Conservation (phyloP, 768 basidiomycete species). For the Kwoniella europaea region DNA sequence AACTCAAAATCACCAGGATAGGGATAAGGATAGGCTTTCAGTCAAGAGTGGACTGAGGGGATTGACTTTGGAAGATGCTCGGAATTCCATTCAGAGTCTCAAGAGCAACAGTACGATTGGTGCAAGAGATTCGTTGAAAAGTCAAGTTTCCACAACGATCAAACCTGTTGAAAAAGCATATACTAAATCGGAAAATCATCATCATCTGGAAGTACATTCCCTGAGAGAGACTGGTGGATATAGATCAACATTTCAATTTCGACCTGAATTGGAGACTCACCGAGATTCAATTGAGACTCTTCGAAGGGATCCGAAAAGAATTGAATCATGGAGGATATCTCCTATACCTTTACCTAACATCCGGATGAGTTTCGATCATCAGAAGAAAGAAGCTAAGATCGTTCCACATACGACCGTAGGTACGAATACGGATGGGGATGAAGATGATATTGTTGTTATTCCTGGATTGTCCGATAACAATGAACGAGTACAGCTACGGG, state of each 20-base stretch:
- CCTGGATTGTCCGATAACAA: no score
- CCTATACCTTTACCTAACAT: conserved; percentile 10
- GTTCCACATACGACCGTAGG: background rate
- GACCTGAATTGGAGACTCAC: conserved; percentile 1
- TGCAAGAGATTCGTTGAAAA: background rate
- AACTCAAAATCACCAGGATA: background rate
- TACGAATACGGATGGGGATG: no score
- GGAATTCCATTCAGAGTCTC: background rate
- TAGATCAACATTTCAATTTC: conserved; percentile 7
- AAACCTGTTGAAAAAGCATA: background rate
- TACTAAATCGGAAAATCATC: background rate
- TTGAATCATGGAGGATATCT: conserved; percentile 6
- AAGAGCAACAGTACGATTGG: background rate
- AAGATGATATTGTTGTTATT: no score
- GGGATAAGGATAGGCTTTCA: background rate
- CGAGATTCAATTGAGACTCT: conserved; percentile 1
- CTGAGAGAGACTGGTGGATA: background rate
- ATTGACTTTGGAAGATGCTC: conserved; percentile 1
- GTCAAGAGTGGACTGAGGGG: background rate
- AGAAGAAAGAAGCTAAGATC: background rate
- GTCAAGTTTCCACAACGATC: background rate
- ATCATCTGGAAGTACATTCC: background rate
- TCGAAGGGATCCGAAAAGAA: background rate
- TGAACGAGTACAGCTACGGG: no score
- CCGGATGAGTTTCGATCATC: conserved; percentile 1